A percentile compares a stretch with the other conserved stretches of the same genome.
These are phyloP conservation scores for Aspergillus sclerotioniger DNA, from an alignment of 495 filamentous ascomycete genomes.

Conservation along the genomic window DNA sequence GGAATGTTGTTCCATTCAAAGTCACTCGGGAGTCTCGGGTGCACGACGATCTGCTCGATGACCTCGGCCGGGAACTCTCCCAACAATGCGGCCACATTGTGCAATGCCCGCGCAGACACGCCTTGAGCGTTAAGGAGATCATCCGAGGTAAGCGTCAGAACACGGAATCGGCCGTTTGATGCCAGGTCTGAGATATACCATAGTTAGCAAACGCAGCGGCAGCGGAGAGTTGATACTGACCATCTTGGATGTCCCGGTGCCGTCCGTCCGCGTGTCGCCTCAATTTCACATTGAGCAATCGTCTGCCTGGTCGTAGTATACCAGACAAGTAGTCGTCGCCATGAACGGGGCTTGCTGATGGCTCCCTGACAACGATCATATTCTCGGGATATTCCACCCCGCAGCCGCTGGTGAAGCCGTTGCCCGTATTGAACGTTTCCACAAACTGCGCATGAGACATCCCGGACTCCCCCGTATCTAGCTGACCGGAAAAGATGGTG, in stretches of 20 bases:
- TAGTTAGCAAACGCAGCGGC: neutral
- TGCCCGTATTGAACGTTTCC: constrained; percentile 36
- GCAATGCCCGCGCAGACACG: constrained; percentile 27
- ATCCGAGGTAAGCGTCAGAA: constrained; percentile 36
- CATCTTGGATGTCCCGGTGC: constrained; percentile 45
- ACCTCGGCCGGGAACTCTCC: constrained; percentile 38
- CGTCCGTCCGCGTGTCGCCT: constrained; percentile 44
- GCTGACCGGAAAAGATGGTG: constrained; percentile 41
- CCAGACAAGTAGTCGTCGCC: constrained; percentile 45
- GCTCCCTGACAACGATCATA: constrained; percentile 23
- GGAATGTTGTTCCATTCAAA: constrained; percentile 55
- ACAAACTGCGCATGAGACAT: constrained; percentile 52
- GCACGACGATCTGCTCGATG: constrained; percentile 59
- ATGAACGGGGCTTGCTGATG: constrained; percentile 21
- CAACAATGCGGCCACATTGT: constrained; percentile 36
- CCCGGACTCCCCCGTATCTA: constrained; percentile 29
- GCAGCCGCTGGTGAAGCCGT: constrained; percentile 44
- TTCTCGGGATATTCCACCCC: constrained; percentile 43
- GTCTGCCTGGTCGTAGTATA: constrained; percentile 29
- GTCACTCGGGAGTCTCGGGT: constrained; percentile 46
- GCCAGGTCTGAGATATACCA: constrained; percentile 29
- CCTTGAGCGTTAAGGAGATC: constrained; percentile 29
- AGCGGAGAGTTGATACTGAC: constrained; percentile 16
- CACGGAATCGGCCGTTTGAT: constrained; percentile 42
- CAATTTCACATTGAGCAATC: constrained; percentile 33